Evolutionary conservation across 768 basidiomycete species (phyloP).

Genomic region (Chiua virens): DNA sequence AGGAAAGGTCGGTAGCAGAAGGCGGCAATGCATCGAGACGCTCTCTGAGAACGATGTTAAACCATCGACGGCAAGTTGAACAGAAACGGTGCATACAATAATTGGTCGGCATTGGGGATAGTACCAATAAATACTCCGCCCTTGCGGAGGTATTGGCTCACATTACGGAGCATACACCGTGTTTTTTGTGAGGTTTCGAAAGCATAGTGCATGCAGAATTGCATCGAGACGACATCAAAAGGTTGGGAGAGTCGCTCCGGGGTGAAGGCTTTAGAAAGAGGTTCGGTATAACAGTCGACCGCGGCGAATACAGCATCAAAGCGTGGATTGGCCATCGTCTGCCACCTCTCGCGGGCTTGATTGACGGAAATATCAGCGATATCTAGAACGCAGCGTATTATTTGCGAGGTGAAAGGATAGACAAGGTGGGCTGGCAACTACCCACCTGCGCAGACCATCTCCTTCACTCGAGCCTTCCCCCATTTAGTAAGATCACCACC

Average conservation of each 20-base stretch:
- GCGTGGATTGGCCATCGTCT: constrained; percentile 45
- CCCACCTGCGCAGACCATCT: constrained; percentile 81
- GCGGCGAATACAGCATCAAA: constrained; percentile 84
- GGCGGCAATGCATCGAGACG: constrained; percentile 70
- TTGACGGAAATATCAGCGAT: constrained; percentile 86
- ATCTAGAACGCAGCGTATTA: constrained; percentile 47
- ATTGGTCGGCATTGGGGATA: constrained; percentile 82
- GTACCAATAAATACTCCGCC: constrained; percentile 98
- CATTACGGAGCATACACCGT: constrained; percentile 91
- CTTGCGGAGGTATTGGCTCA: constrained; percentile 69
- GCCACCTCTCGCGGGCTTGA: constrained; percentile 81
- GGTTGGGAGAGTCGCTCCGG: constrained; percentile 58
- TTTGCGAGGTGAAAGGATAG: neutral
- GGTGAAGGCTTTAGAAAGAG: constrained; percentile 68
- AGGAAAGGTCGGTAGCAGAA: constrained; percentile 68
- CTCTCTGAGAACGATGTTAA: constrained; percentile 45
- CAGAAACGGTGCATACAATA: constrained; percentile 60
- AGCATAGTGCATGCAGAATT: constrained; percentile 99
- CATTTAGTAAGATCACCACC: constrained; percentile 97
- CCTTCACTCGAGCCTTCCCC: constrained; percentile 79
- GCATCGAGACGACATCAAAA: constrained; percentile 97
- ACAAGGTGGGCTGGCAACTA: constrained; percentile 11
- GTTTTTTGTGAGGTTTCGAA: constrained; percentile 90
- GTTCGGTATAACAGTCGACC: constrained; percentile 83
- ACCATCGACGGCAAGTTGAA: constrained; percentile 2